Evolutionary conservation across 2,329 filamentous ascomycete genomes (phyloP), one percentile per base, ranked within the genome.

Genomic region (Magnaporthiopsis rhizophila): DNA sequence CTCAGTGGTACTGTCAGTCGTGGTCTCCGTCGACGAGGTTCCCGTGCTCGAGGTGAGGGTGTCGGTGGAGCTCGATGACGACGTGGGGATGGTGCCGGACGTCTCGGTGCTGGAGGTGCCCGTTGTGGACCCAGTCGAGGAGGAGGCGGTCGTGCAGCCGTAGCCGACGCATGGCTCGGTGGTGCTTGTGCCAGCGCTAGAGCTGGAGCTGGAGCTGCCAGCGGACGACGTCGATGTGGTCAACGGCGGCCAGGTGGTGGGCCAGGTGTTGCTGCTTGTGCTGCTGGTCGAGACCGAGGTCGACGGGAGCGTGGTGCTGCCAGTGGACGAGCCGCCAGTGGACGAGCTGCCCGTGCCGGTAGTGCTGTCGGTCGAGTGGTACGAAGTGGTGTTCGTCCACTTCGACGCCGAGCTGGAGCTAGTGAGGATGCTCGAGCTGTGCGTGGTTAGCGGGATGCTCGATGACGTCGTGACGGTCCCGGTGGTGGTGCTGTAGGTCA

Each of bases 51-150:
- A 57, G 61, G 45, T 62, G 21, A 45, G 53, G 28, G 61, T 56
- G 28, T 24, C 45, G 12, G 61, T 45, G 18, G 36, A 45, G 21
- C 36, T 62, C 18, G 38, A 30, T 15, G 45, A 30, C 36, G 36
- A 26, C n/a, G 45, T 62, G 8, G 50, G 53, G 45, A 34, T 59
- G 21, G 34, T 38, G 15, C 45, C 38, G n/a, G 36, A 45, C 9
- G 32, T 59, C 21, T 26, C 62, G 3, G 62, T 58, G 26, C 28
- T 63, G 12, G 24, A 53, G 12, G 30, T 34, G 30, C 45, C 61
- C 11, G 61, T 62, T 13, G 61, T 62, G n/a, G 61, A 63, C n/a
- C 28, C 50, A 12, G 28, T 58, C 9, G 24, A 59, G 28, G 58
- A 59, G 11, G 56, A 28, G 4, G n/a, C 56, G 56, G 36, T 56